Evolutionary conservation across 306 rosid genomes (phyloP), one percentile per base, ranked within the genome.

Genomic region (Acmispon strigosus): DNA sequence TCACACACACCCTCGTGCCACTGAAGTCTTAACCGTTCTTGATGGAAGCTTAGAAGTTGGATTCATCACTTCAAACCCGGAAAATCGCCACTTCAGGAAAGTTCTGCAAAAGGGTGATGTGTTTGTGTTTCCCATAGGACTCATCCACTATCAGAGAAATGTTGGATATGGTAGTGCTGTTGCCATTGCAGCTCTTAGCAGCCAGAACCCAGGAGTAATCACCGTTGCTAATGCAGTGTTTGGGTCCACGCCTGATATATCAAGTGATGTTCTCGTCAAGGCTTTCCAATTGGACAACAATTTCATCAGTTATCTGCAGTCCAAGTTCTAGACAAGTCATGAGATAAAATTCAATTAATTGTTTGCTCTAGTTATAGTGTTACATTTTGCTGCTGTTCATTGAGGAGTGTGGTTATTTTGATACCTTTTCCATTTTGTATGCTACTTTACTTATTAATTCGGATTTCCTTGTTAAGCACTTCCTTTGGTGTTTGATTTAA

Each of bases 41-140:
- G 69, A 75, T 5, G 86, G 83, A 1, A 32, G 4, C 10, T 10
- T 82, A 4, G 81, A 82, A 51, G 86, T 78, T 44, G 86, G 83
- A 27, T 82, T 82, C 47, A 17, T 82, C 36, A 75, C 83, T 52
- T 78, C 86, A 0, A 75, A 82, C 78, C 83, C 86, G 0, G 78
- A 82, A 43, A 78, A 75, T 10, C 78, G 65, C 0, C 80, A 43
- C 50, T 52, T 82, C 0, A 17, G 55, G 0, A 82, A 70, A 20
- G 66, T 78, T 11, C 58, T 82, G 12, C 69, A 75, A 0, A 75
- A 70, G 69, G 83, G 83, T 58, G 86, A 82, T 9, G 78, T 78
- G 60, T 74, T 78, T 66, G 83, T 78, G 76, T 82, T 82, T 12
- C 86, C 86, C 0, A n/a, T 48, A 3, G 86, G 86, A 2, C 83